Evolutionary conservation across 108 stramenopile species (phyloP).

Genomic region (Cafeteria roenbergensis): DNA sequence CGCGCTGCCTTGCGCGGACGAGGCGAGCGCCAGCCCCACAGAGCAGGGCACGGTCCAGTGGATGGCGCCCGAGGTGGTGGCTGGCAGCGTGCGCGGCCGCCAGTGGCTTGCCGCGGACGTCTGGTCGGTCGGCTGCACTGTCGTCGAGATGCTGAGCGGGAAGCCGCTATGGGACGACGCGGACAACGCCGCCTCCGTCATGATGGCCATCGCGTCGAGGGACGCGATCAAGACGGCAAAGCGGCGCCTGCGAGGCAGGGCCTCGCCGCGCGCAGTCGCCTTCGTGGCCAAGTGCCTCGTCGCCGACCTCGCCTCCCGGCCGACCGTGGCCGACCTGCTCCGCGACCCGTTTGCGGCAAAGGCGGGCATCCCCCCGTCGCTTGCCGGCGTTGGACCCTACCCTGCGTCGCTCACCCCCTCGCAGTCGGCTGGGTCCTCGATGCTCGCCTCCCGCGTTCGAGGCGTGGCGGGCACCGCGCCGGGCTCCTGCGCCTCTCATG

Average conservation of each 20-base stretch:
- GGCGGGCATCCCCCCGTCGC: too few species aligned
- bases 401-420: too few species aligned
- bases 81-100: neutral
- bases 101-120: conserved; percentile 20
- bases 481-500: too few species aligned
- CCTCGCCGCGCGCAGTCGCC: neutral
- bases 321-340: neutral
- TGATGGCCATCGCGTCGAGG: conserved; percentile 13
- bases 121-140: conserved; percentile 27
- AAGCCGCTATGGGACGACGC: conserved; percentile 12
- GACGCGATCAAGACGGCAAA: neutral
- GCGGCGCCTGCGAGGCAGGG: neutral
- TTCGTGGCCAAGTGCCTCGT: neutral
- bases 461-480: too few species aligned
- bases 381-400: neutral
- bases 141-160: conserved; percentile 27
- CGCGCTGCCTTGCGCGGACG: too few species aligned
- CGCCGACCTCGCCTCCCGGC: neutral
- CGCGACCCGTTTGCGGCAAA: neutral
- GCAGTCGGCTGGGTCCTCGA: too few species aligned
- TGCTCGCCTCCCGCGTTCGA: too few species aligned
- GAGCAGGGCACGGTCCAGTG: conserved; percentile 43
- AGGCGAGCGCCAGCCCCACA: too few species aligned
- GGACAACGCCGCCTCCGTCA: conserved; percentile 8
- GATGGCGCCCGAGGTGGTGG: conserved; percentile 57